phyloP scores from a whole-genome alignment of 495 filamentous ascomycete genomes.

The Penicillium atrosanguineum region DNA sequence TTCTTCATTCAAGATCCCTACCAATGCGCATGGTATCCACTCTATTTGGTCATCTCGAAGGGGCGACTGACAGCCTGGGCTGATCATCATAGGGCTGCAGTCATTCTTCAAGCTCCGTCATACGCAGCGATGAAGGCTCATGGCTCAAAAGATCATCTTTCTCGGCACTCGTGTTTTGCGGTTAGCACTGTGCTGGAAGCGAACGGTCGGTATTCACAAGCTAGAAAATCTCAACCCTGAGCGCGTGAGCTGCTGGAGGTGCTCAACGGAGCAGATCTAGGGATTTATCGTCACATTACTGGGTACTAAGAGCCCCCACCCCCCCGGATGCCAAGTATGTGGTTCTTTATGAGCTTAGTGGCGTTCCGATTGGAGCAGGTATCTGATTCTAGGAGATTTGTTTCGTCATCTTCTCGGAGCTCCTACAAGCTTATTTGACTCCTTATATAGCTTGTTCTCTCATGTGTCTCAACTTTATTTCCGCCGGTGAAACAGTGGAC shows the following conservation, averaged over 20 bases:
- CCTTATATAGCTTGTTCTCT: not conserved
- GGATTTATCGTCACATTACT: conserved; percentile 17
- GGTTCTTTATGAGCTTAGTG: conserved; percentile 2
- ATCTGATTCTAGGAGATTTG: conserved; percentile 1
- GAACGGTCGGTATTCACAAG: not conserved
- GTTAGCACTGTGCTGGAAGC: not conserved
- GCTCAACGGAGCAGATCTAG: conserved; percentile 6
- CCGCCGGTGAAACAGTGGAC: not conserved
- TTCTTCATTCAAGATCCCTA: not conserved
- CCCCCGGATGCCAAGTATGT: conserved; percentile 14
- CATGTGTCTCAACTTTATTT: not conserved
- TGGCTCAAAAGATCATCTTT: not conserved
- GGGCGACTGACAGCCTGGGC: not conserved
- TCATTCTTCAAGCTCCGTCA: not conserved
- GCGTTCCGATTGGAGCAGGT: not conserved
- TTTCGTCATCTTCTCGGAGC: conserved; percentile 12
- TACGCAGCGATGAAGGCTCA: not conserved
- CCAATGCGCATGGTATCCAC: not conserved
- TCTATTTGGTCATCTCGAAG: not conserved
- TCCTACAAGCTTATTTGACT: conserved; percentile 6
- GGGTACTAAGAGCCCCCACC: not conserved
- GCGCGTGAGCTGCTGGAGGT: not conserved
- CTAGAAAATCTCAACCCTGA: not conserved
- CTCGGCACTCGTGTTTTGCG: not conserved
- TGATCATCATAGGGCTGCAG: not conserved